phyloP scores from a whole-genome alignment of 225 moss, liverwort and hornwort species.

The Lunularia cruciata region DNA sequence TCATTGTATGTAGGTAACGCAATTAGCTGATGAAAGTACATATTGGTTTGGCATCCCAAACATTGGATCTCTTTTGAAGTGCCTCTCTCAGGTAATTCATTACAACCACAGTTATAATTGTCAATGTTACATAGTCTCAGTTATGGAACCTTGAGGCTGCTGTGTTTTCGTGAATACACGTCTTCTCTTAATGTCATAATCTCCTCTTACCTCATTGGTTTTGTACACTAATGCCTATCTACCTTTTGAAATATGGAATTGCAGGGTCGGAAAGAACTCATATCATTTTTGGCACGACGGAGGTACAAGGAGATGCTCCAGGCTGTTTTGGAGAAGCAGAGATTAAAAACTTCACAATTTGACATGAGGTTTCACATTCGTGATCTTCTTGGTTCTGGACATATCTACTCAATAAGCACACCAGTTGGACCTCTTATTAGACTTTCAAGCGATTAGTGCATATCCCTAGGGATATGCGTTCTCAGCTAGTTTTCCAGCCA shows the following conservation, averaged over 20 bases:
- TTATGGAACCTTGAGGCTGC: neutral
- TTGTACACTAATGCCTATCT: no score
- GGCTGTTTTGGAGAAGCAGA: constrained; percentile 71
- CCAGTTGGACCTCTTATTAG: constrained; percentile 85
- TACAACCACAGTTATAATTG: no score
- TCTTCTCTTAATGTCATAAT: no score
- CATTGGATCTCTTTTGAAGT: constrained; percentile 74
- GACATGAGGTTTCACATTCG: constrained; percentile 93
- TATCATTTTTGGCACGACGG: constrained; percentile 64
- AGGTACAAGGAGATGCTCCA: constrained; percentile 86
- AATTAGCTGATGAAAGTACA: constrained; percentile 73
- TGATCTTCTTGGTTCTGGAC: constrained; percentile 75
- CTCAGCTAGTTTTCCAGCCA: constrained; percentile 91
- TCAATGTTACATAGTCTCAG: no score
- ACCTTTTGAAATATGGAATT: no score
- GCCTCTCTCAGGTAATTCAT: constrained; percentile 37
- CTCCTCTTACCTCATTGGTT: no score
- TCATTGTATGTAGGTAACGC: constrained; percentile 48
- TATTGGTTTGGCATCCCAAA: constrained; percentile 94
- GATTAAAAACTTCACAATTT: constrained; percentile 72
- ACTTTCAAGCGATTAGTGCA: constrained; percentile 55
- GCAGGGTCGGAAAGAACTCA: constrained; percentile 86
- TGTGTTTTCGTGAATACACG: neutral
- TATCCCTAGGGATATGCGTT: no score
- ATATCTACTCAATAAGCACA: constrained; percentile 59